Conservation (phyloP, 768 basidiomycete species). For the Calocera viscosa region DNA sequence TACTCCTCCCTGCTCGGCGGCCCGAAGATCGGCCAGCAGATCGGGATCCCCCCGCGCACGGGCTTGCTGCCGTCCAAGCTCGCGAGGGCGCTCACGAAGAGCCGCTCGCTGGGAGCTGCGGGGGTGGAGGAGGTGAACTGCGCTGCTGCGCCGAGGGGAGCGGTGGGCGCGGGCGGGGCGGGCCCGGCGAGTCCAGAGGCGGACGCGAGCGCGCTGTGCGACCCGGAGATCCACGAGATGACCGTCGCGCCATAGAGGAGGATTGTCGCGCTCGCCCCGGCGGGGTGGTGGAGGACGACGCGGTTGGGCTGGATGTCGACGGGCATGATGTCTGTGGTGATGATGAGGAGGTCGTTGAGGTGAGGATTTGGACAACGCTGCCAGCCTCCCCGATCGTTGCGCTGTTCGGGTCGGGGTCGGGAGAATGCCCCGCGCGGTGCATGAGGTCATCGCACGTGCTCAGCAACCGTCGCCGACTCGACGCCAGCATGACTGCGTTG, state of each 20-base stretch:
- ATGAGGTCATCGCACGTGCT: too few species aligned
- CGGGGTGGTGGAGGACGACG: conserved; percentile 6
- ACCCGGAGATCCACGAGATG: conserved; percentile 65
- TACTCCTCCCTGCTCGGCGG: conserved; percentile 59
- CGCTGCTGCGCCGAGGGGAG: neutral
- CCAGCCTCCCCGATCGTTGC: neutral
- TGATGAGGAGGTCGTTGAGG: neutral
- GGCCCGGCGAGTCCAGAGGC: neutral
- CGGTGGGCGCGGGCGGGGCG: neutral
- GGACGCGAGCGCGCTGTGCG: conserved; percentile 18
- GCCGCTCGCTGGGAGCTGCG: conserved; percentile 41
- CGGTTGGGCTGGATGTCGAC: conserved; percentile 25
- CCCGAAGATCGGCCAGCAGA: conserved; percentile 84
- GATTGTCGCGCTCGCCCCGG: conserved; percentile 30
- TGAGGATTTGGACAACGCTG: neutral
- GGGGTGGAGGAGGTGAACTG: conserved; percentile 15
- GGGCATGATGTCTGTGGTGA: neutral
- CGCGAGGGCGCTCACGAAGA: conserved; percentile 76
- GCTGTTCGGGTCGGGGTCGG: neutral
- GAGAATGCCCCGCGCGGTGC: too few species aligned
- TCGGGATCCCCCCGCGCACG: conserved; percentile 38
- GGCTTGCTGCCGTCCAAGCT: conserved; percentile 70
- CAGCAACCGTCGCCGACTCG: too few species aligned
- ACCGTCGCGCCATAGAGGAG: conserved; percentile 77
- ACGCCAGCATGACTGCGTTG: too few species aligned